Evolutionary conservation across 495 filamentous ascomycete species (phyloP), one percentile per base, ranked within the genome.

Genomic region (Margaritispora aquatica): DNA sequence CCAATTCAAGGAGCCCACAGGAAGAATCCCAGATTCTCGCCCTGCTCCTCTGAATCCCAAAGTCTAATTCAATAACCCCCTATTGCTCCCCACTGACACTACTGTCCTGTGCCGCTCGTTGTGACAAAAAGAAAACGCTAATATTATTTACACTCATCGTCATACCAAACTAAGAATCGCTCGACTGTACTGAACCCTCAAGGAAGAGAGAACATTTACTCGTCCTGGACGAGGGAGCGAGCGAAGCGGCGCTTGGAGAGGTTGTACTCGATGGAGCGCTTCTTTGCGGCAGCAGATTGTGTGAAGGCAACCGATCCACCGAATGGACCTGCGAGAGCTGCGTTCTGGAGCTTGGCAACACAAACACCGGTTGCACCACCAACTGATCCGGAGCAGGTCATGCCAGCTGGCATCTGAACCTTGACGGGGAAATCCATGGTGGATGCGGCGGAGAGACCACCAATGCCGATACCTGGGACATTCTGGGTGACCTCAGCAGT

Each of bases 401-500:
- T 84, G 44, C 80, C 82, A 0, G 71, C 73, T 1, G 83, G 83
- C 79, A 86, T 83, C 69, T 83, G 71, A 61, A 85, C 75, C 8
- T 69, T 73, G 38, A 85, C 64, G 1, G 78, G 77, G 70, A 83
- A 83, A 59, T 84, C 80, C 27, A 70, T 78, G 62, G 67, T 79
- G 5, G 74, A 76, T 3, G 76, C 75, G 5, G 67, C 62, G 21
- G 78, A 80, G 21, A 82, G 62, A 44, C 80, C 80, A n/a, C 68
- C 63, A 59, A 80, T 59, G 19, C 76, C 74, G 26, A 75, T 53
- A 26, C 83, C 82, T 17, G 82, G 81, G 7, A 86, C 78, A 66
- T 86, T 77, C 69, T 81, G 74, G 21, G 74, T 80, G 44, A 86
- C 79, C 51, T 76, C 49, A 24, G 82, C 82, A 2, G 63, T 68